Evolutionary conservation across 345 rosid genomes (phyloP).

Genomic region (Cardamine resedifolia): DNA sequence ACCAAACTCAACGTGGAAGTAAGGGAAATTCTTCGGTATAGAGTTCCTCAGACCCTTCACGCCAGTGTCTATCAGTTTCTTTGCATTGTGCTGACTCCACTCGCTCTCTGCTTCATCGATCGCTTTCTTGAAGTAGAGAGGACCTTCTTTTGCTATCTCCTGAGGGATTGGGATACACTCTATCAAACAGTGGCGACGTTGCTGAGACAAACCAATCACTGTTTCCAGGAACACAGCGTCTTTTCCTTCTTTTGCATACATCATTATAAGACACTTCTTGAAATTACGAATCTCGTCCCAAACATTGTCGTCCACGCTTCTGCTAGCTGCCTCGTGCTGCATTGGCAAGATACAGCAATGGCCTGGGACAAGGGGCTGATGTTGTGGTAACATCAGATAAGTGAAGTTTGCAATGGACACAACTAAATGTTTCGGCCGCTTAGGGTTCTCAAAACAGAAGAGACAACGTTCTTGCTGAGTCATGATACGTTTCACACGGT

Average conservation of each 20-base stretch:
- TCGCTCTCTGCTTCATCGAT: conserved; percentile 98
- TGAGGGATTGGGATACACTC: conserved; percentile 82
- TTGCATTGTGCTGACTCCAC: conserved; percentile 98
- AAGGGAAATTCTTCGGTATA: conserved; percentile 88
- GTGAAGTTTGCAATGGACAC: conserved; percentile 89
- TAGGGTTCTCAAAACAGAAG: conserved; percentile 92
- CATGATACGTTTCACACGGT: conserved; percentile 53
- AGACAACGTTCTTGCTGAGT: conserved; percentile 96
- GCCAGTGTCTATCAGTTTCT: conserved; percentile 88
- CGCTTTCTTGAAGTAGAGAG: conserved; percentile 90
- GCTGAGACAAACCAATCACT: conserved; percentile 76
- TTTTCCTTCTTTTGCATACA: conserved; percentile 86
- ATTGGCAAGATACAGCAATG: conserved; percentile 87
- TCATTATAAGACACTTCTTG: conserved; percentile 89
- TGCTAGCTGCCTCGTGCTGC: conserved; percentile 87
- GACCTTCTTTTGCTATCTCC: conserved; percentile 73
- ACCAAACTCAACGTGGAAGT: conserved; percentile 94
- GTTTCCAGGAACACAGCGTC: conserved; percentile 85
- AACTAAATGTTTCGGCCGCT: conserved; percentile 77
- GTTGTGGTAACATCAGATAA: conserved; percentile 80
- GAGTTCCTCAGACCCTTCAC: conserved; percentile 80
- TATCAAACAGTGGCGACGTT: conserved; percentile 79
- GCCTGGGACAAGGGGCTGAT: conserved; percentile 76
- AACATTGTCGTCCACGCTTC: conserved; percentile 68
- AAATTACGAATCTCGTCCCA: conserved; percentile 93